These are phyloP conservation scores for Alternaria dauci DNA, from an alignment of 2,329 filamentous ascomycete genomes.

Conservation along the genomic window DNA sequence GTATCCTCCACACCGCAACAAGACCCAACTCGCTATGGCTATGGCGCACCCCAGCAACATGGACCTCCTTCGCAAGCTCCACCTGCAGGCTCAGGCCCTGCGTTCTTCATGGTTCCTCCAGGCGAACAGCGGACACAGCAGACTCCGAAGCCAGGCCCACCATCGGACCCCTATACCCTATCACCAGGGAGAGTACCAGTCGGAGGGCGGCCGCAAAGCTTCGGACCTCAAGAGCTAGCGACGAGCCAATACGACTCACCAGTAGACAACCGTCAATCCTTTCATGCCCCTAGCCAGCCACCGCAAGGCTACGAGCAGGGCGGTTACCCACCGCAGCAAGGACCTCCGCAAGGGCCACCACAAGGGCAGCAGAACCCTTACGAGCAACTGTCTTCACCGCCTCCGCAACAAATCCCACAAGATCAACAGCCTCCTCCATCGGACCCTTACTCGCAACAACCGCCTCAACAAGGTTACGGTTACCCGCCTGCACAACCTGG, in stretches of 20 bases:
- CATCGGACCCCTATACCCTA: conserved; percentile 50
- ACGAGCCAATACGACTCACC: conserved; percentile 59
- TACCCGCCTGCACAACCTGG: conserved; percentile 45
- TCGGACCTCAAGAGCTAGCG: conserved; percentile 58
- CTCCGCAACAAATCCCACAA: conserved; percentile 31
- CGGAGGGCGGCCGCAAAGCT: conserved; percentile 48
- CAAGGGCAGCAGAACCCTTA: conserved; percentile 36
- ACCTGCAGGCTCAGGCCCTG: conserved; percentile 45
- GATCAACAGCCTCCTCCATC: conserved; percentile 37
- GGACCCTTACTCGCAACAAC: conserved; percentile 41
- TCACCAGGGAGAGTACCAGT: conserved; percentile 48
- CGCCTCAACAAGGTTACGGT: conserved; percentile 37
- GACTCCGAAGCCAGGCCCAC: conserved; percentile 40
- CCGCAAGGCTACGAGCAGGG: conserved; percentile 36
- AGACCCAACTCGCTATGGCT: conserved; percentile 39
- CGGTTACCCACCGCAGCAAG: conserved; percentile 39
- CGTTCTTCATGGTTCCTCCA: conserved; percentile 52
- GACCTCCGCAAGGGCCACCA: conserved; percentile 26
- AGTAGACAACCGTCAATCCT: conserved; percentile 55
- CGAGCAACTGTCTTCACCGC: conserved; percentile 39
- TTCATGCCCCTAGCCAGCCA: conserved; percentile 36
- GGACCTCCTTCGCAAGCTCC: conserved; percentile 51
- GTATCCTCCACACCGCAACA: conserved; percentile 46
- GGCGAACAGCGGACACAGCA: conserved; percentile 41
- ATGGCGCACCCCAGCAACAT: conserved; percentile 47